Percentiles rank a stretch among this genome's conserved stretches.
Conservation (phyloP, 257 asterid genomes). For the Henckelia pumila region DNA sequence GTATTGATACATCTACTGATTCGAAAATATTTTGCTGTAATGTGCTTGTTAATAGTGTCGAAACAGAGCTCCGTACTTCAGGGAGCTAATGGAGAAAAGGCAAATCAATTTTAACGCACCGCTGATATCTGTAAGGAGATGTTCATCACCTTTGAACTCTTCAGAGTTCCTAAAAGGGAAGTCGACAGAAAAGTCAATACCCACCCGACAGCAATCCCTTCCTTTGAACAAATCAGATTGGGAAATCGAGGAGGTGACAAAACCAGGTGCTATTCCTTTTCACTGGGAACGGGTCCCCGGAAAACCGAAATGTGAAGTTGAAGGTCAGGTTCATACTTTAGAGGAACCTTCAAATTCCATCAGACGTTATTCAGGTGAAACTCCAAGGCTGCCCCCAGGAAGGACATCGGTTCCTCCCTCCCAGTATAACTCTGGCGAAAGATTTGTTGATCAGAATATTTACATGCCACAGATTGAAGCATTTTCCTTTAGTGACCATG, state of each 20-base stretch:
- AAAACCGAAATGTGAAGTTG: slow-evolving; percentile 50
- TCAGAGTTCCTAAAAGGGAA: slow-evolving; percentile 44
- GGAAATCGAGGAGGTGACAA: slow-evolving; percentile 54
- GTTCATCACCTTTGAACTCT: slow-evolving; percentile 42
- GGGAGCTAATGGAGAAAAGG: slow-evolving; percentile 61
- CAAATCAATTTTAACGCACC: slow-evolving; percentile 79
- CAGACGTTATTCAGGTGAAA: slow-evolving; percentile 45
- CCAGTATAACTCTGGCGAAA: slow-evolving; percentile 52
- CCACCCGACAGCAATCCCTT: slow-evolving; percentile 48
- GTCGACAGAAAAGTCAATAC: slow-evolving; percentile 28
- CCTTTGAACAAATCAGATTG: slow-evolving; percentile 36
- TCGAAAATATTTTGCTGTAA: slow-evolving; percentile 1
- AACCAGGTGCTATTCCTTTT: slow-evolving; percentile 87
- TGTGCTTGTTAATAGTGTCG: slow-evolving; percentile 19
- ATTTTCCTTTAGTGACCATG: slow-evolving; percentile 59
- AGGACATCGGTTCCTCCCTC: slow-evolving; percentile 30
- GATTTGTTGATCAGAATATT: slow-evolving; percentile 39
- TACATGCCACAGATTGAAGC: slow-evolving; percentile 47
- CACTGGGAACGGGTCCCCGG: slow-evolving; percentile 89
- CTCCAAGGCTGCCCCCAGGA: slow-evolving; percentile 45
- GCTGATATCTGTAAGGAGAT: slow-evolving; percentile 69
- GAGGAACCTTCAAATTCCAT: slow-evolving; percentile 42
- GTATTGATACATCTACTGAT: background rate
- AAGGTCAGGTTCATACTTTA: slow-evolving; percentile 35
- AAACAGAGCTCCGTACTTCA: background rate